These are phyloP conservation scores for Fraxinus pennsylvanica DNA, from an alignment of 257 asterid species.

Conservation along the genomic window DNA sequence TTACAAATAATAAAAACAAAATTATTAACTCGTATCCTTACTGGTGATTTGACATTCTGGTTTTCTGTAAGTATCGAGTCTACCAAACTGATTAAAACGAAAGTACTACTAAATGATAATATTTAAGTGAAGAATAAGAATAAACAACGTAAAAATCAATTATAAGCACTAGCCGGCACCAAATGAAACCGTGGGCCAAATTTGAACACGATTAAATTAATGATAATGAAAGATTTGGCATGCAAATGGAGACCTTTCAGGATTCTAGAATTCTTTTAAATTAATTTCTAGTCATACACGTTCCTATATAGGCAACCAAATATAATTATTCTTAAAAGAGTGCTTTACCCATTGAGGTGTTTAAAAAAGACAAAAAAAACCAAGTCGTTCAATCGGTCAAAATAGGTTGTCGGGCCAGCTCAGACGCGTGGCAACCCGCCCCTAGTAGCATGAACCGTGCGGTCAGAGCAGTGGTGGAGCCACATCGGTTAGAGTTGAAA, in stretches of 20 bases:
- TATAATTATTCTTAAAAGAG: not conserved
- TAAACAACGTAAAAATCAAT: not conserved
- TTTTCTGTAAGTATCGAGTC: not conserved
- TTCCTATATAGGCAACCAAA: not conserved
- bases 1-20: too few species aligned
- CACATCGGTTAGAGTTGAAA: too few species aligned
- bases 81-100: not conserved
- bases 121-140: not conserved
- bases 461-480: too few species aligned
- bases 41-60: not conserved
- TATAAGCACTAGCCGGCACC: not conserved
- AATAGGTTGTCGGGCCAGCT: too few species aligned
- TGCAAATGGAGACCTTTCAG: conserved; percentile 5
- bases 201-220: not conserved
- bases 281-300: not conserved
- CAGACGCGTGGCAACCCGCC: too few species aligned
- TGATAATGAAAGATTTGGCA: not conserved
- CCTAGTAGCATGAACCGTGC: too few species aligned
- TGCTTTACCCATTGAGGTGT: not conserved
- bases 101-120: not conserved
- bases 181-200: not conserved
- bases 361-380: too few species aligned
- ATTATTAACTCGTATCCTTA: too few species aligned
- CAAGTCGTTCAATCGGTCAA: too few species aligned
- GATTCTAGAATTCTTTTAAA: not conserved